phyloP scores from a whole-genome alignment of 345 rosid genomes.

The Sonneratia alba region DNA sequence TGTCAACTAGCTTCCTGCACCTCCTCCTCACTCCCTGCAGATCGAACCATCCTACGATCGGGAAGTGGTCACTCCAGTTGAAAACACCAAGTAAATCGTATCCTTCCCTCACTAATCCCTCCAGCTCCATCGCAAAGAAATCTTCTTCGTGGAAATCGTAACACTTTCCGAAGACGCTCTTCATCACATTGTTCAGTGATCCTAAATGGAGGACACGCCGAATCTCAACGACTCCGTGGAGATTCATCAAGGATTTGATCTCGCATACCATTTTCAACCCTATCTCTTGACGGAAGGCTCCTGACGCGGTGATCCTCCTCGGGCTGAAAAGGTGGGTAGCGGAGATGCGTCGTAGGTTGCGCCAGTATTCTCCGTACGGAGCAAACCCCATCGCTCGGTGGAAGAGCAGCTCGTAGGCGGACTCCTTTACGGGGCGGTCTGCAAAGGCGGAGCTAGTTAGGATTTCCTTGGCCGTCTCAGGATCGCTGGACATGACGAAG shows the following conservation, averaged over 20 bases:
- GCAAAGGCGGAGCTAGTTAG: conserved; percentile 67
- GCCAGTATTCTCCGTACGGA: conserved; percentile 80
- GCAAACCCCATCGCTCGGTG: conserved; percentile 89
- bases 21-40: conserved; percentile 6
- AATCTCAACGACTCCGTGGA: conserved; percentile 34
- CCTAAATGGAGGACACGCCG: conserved; percentile 53
- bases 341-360: conserved; percentile 72
- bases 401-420: conserved; percentile 75
- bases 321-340: conserved; percentile 77
- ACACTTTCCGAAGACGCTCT: conserved; percentile 55
- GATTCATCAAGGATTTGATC: conserved; percentile 17
- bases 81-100: conserved; percentile 6
- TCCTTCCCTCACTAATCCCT: conserved; percentile 28
- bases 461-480: conserved; percentile 67
- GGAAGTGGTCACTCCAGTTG: conserved; percentile 13
- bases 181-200: conserved; percentile 70
- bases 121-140: conserved; percentile 21
- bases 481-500: conserved; percentile 57
- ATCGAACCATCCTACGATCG: conserved; percentile 5
- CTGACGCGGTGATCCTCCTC: conserved; percentile 36
- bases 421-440: conserved; percentile 78
- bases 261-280: conserved; percentile 45
- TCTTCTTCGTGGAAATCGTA: conserved; percentile 39
- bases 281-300: conserved; percentile 30
- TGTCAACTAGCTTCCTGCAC: conserved; percentile 20